Conservation (phyloP, 169 alveolate species). For the Plasmodium reichenowi region DNA sequence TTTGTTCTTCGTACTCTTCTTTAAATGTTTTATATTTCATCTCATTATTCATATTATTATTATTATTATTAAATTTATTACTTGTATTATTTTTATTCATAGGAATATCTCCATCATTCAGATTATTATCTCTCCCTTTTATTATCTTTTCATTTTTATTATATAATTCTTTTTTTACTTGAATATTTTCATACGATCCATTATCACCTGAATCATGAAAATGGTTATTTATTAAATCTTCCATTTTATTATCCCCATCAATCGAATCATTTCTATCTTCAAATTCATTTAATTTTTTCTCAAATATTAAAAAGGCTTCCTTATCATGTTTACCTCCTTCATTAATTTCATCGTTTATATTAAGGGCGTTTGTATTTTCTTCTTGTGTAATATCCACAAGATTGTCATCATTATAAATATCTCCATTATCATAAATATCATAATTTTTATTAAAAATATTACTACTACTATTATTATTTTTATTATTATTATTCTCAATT, state of each 20-base stretch:
- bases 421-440: too few species aligned
- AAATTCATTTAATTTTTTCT: neutral
- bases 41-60: neutral
- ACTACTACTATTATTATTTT: too few species aligned
- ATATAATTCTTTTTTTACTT: too few species aligned
- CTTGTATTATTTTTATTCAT: neutral
- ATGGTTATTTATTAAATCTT: neutral
- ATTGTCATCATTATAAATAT: too few species aligned
- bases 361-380: too few species aligned
- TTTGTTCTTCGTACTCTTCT: neutral
- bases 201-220: neutral
- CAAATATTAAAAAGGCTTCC: neutral
- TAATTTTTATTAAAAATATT: too few species aligned
- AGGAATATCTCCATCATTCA: neutral
- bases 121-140: neutral
- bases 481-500: too few species aligned
- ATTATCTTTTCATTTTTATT: neutral
- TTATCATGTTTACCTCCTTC: neutral
- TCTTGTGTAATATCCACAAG: too few species aligned
- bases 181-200: neutral
- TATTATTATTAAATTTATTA: neutral
- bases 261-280: neutral
- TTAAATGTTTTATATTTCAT: neutral
- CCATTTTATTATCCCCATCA: neutral
- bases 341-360: neutral